Evolutionary conservation across 2,329 filamentous ascomycete species (phyloP).

Genomic region (Septoria petroselini): DNA sequence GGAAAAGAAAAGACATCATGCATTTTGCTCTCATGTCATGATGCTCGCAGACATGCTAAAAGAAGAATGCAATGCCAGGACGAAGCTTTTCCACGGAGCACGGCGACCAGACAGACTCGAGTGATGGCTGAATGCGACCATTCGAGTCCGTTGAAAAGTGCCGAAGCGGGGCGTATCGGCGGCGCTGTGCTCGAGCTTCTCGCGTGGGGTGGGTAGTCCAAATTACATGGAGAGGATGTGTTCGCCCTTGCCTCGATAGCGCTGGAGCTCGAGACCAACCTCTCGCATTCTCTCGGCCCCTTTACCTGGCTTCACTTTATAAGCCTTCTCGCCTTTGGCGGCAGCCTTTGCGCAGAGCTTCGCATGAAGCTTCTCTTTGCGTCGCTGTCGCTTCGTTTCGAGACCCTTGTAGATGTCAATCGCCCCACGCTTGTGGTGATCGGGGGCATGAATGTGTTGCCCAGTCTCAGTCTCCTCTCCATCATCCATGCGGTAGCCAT

Average conservation of each 20-base stretch:
- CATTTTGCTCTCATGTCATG: too few relatives aligned
- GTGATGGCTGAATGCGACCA: too few relatives aligned
- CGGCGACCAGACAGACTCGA: constrained; percentile 21
- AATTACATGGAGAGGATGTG: constrained; percentile 47
- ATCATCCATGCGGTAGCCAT: constrained; percentile 38
- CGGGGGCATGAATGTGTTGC: constrained; percentile 35
- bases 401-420: constrained; percentile 97
- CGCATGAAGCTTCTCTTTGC: constrained; percentile 87
- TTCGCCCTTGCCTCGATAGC: constrained; percentile 64
- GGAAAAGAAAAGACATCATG: too few relatives aligned
- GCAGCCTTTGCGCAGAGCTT: constrained; percentile 83
- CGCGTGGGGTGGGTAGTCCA: neutral
- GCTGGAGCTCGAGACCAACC: constrained; percentile 83
- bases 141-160: constrained; percentile 16
- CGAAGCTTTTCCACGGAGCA: too few relatives aligned
- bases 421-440: constrained; percentile 77
- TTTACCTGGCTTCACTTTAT: constrained; percentile 72
- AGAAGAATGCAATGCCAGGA: too few relatives aligned
- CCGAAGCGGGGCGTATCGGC: constrained; percentile 18
- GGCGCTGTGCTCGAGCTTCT: constrained; percentile 30
- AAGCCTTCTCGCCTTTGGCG: constrained; percentile 59
- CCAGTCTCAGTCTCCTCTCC: constrained; percentile 38
- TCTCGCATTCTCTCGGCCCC: constrained; percentile 92
- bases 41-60: too few relatives aligned
- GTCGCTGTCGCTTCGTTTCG: constrained; percentile 87